Percentiles rank a stretch among this genome's conserved stretches.
Evolutionary conservation across 805 yeast genomes (phyloP).

Genomic region (Wickerhamomyces tratensis): DNA sequence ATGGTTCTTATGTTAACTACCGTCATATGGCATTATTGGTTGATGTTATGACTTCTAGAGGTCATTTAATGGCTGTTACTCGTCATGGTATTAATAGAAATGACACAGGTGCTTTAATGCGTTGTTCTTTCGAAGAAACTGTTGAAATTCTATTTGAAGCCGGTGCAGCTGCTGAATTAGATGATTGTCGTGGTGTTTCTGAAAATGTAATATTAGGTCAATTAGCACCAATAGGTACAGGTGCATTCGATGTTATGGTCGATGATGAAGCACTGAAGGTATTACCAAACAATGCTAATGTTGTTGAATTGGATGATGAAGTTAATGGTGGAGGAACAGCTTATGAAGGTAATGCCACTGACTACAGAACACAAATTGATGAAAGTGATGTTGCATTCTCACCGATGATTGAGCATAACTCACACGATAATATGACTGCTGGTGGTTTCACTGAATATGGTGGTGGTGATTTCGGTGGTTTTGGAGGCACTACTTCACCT

Average conservation of each 20-base stretch:
- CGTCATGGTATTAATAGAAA: conserved; percentile 99
- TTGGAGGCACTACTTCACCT: conserved; percentile 54
- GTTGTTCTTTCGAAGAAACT: conserved; percentile 98
- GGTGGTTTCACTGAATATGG: conserved; percentile 59
- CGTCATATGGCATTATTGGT: conserved; percentile 97
- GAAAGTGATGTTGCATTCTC: conserved; percentile 77
- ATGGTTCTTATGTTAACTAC: conserved; percentile 98
- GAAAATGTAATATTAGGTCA: conserved; percentile 97
- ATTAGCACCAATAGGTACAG: conserved; percentile 98
- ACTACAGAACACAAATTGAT: conserved; percentile 63
- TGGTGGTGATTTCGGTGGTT: conserved; percentile 40
- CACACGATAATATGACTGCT: conserved; percentile 72
- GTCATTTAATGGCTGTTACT: conserved; percentile 96
- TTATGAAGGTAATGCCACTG: conserved; percentile 86
- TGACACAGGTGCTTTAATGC: conserved; percentile 98
- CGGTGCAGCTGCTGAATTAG: conserved; percentile 95
- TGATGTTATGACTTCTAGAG: conserved; percentile 97
- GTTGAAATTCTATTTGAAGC: conserved; percentile 97
- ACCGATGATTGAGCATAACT: conserved; percentile 83
- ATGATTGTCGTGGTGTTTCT: conserved; percentile 97
- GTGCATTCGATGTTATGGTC: conserved; percentile 91
- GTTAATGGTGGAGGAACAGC: conserved; percentile 75
- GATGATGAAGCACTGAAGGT: conserved; percentile 78
- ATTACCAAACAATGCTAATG: conserved; percentile 26
- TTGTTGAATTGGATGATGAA: conserved; percentile 27